Conservation (phyloP, 1,284 basidiomycete genomes). For the Papiliotrema nemorosa region DNA sequence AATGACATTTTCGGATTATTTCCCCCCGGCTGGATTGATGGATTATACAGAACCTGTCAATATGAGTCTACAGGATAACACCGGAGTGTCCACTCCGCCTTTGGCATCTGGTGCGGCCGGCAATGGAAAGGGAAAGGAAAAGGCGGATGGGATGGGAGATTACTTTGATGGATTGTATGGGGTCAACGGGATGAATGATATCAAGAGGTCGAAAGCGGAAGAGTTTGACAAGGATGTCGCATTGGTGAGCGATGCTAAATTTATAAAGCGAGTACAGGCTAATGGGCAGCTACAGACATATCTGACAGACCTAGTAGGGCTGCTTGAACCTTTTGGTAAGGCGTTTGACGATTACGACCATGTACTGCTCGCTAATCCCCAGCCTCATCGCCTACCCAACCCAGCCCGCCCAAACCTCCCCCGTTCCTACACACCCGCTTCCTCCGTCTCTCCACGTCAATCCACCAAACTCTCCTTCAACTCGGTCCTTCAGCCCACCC, state of each 20-base stretch:
- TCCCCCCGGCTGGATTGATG: too few species aligned
- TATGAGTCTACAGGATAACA: not conserved
- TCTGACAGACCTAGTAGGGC: constrained; percentile 25
- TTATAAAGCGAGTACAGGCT: not conserved
- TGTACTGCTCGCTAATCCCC: not conserved
- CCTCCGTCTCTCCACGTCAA: constrained; percentile 21
- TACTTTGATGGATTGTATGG: not conserved
- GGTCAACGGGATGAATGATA: not conserved
- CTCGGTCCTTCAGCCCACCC: constrained; percentile 25
- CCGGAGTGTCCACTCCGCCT: not conserved
- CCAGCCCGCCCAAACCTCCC: constrained; percentile 24
- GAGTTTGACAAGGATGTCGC: constrained; percentile 12
- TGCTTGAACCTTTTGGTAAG: constrained; percentile 29
- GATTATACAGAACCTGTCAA: too few species aligned
- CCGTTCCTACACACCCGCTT: constrained; percentile 33
- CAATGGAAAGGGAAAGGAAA: not conserved
- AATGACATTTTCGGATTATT: too few species aligned
- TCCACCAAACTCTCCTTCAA: constrained; percentile 22
- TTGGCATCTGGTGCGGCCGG: not conserved
- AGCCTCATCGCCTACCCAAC: constrained; percentile 14
- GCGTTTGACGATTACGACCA: not conserved
- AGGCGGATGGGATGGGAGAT: not conserved
- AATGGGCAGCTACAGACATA: constrained; percentile 23
- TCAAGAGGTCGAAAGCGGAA: not conserved
- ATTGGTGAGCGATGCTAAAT: not conserved